phyloP scores from a whole-genome alignment of 2,329 filamentous ascomycete genomes.

The Xylariomycetidae sp. region DNA sequence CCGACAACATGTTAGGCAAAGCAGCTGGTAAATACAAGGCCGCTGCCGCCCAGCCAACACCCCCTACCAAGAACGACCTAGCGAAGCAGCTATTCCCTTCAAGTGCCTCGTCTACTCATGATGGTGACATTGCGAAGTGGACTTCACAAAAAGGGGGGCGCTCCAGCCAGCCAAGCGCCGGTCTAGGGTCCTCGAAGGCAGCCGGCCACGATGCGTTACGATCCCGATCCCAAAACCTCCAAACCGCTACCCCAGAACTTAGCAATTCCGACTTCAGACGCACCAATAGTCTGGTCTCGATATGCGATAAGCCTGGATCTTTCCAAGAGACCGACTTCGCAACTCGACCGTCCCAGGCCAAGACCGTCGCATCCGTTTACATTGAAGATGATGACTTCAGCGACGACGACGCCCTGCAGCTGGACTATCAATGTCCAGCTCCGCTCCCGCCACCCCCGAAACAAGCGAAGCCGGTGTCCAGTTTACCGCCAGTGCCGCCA shows the following conservation, averaged over 20 bases:
- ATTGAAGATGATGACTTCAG: slow-evolving; percentile 83
- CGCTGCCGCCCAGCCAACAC: slow-evolving; percentile 25
- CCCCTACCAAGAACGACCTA: slow-evolving; percentile 27
- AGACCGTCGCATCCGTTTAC: slow-evolving; percentile 38
- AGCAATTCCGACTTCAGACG: slow-evolving; percentile 8
- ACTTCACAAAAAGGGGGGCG: no score
- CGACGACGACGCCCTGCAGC: slow-evolving; percentile 72
- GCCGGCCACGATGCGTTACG: no score
- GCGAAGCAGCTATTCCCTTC: slow-evolving; percentile 54
- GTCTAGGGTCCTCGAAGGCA: no score
- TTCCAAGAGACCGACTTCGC: slow-evolving; percentile 42
- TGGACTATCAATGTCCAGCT: slow-evolving; percentile 60
- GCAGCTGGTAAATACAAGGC: slow-evolving; percentile 32
- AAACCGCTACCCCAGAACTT: no score
- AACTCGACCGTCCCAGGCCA: slow-evolving; percentile 20
- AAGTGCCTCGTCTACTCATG: slow-evolving; percentile 44
- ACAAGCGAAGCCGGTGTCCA: slow-evolving; percentile 18
- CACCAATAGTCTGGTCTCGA: slow-evolving; percentile 32
- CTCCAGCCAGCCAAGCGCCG: no score
- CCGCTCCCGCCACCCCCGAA: slow-evolving; percentile 38
- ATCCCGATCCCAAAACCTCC: slow-evolving; percentile 30
- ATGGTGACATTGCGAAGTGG: slow-evolving; percentile 45
- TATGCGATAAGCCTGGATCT: slow-evolving; percentile 42
- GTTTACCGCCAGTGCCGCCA: slow-evolving; percentile 17
- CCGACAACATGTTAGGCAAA: slow-evolving; percentile 22